Evolutionary conservation across 176 grass and related monocot genomes (phyloP), one percentile per base, ranked within the genome.

Genomic region (Secale cereale): DNA sequence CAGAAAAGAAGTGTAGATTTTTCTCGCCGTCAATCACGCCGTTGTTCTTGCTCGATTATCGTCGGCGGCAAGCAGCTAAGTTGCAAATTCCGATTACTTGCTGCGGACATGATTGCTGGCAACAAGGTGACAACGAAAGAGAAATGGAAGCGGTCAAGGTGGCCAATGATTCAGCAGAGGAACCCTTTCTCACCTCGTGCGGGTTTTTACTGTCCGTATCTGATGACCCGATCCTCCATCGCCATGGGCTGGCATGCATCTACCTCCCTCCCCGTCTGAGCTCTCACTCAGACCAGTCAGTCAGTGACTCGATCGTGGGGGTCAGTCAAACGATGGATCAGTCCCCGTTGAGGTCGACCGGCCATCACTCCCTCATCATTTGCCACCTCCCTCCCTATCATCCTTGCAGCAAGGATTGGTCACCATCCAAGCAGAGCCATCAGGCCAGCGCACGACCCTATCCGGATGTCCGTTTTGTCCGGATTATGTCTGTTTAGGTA

Each of bases 361-460:
- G 89, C 81, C 77, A 87, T 91, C 85, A 87, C 81, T 81, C 52
- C 89, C 85, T 83, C 89, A 81, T 91, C 85, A 91, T 91, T 91
- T 87, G 85, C 76, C 81, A 70, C 66, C 80, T 31, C 68, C 1
- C 71, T 48, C 59, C 0, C 71, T 64, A 37, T 76, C 85, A 60
- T 70, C 79, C 74, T 68, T 37, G 43, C 20, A 45, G 70, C 23
- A 46, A 80, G 57, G 79, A 90, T 63, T 80, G 39, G 69, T 86
- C 65, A 14, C 70, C 23, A 52, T 85, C 85, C 81, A 70, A 83
- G 57, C 45, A 60, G 65, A 37, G 37, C 63, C 36, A 82, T 70
- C 71, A 69, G n/a, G n/a, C n/a, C n/a, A n/a, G n/a, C n/a, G n/a
- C n/a, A n/a, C n/a, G n/a, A n/a, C n/a, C n/a, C n/a, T n/a, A n/a